Percentiles rank a stretch among this genome's conserved stretches.
These are phyloP conservation scores for Microthlaspi erraticum DNA, from an alignment of 345 rosid species.

Conservation along the genomic window DNA sequence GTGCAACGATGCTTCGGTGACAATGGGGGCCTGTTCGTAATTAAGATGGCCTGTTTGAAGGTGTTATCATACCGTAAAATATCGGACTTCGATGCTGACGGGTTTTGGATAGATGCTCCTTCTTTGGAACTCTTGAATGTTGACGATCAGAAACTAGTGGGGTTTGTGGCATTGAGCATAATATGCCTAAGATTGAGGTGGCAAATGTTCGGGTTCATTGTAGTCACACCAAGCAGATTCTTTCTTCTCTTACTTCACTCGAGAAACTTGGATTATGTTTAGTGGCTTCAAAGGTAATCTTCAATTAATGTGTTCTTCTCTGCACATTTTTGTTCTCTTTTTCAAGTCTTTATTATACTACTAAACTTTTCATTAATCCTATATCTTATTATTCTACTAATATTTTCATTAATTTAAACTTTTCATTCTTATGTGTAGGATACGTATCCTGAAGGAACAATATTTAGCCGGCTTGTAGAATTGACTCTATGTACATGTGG, in stretches of 20 bases:
- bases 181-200: slow-evolving; percentile 1
- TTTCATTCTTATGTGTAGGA: background rate
- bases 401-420: too few species aligned
- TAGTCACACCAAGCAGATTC: background rate
- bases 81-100: background rate
- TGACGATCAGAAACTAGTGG: background rate
- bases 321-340: too few species aligned
- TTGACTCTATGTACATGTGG: background rate
- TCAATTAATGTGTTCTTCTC: background rate
- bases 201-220: background rate
- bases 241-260: slow-evolving; percentile 5
- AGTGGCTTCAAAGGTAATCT: background rate
- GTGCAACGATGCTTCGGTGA: background rate
- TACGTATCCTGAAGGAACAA: background rate
- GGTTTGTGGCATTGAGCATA: slow-evolving; percentile 10
- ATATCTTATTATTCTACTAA: too few species aligned
- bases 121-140: background rate
- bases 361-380: background rate
- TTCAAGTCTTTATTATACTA: background rate
- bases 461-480: background rate
- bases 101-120: slow-evolving; percentile 12
- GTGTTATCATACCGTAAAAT: background rate
- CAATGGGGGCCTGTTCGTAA: background rate
- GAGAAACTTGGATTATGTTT: slow-evolving; percentile 1
- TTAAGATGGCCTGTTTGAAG: background rate